phyloP scores from a whole-genome alignment of 2,329 filamentous ascomycete genomes.

The Pestalotiopsis sp. region DNA sequence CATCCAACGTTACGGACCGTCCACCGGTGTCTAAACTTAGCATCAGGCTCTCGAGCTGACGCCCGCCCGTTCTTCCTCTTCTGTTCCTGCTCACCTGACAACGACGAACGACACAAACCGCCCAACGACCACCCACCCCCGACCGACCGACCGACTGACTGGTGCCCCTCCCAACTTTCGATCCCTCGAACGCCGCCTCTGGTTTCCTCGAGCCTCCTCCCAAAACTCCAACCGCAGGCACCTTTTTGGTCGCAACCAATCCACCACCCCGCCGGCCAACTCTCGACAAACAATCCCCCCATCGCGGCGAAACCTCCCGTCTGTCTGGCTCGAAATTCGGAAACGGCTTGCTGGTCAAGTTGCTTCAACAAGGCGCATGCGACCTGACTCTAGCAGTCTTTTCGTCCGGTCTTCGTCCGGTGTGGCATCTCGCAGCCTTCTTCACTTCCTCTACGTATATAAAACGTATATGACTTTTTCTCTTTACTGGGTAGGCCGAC shows the following conservation, averaged over 20 bases:
- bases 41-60: constrained; percentile 6
- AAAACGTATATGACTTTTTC: constrained; percentile 14
- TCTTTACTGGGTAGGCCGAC: constrained; percentile 31
- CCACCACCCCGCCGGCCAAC: not conserved
- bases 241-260: not conserved
- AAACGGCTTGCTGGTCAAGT: constrained; percentile 36
- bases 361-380: constrained; percentile 21
- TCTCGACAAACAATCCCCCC: not conserved
- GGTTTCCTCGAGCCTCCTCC: not conserved
- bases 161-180: too few species aligned
- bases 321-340: constrained; percentile 4
- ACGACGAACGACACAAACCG: not conserved
- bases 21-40: constrained; percentile 6
- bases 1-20: constrained; percentile 1
- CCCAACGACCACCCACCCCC: not conserved
- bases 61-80: not conserved
- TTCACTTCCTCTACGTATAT: constrained; percentile 5
- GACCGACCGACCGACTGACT: not conserved
- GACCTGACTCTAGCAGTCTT: constrained; percentile 19
- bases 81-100: not conserved
- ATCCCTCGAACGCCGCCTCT: not conserved
- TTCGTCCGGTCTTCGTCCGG: constrained; percentile 14
- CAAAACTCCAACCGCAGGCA: not conserved
- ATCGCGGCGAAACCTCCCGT: not conserved
- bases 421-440: constrained; percentile 14